These are phyloP conservation scores for Omphalotus olearius DNA, from an alignment of 1,284 basidiomycete species.

Conservation along the genomic window DNA sequence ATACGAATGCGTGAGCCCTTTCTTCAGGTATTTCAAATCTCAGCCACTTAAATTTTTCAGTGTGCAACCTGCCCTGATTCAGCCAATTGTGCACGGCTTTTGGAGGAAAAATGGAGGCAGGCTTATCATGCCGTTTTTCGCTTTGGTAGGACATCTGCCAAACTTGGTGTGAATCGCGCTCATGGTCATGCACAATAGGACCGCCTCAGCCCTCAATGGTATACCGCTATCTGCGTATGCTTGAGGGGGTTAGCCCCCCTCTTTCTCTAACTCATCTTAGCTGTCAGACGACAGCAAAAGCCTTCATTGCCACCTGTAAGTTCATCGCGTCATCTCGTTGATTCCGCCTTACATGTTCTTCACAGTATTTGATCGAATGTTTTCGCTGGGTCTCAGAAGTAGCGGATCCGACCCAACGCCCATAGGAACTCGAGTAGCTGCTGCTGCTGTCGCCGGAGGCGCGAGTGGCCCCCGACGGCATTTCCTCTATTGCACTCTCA, in stretches of 20 bases:
- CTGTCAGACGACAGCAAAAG: constrained; percentile 86
- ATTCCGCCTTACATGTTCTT: constrained; percentile 6
- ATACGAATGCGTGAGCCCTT: constrained; percentile 72
- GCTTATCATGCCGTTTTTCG: constrained; percentile 85
- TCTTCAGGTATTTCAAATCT: constrained; percentile 11
- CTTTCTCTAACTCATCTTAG: constrained; percentile 75
- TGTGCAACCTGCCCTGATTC: constrained; percentile 83
- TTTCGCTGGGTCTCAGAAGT: constrained; percentile 74
- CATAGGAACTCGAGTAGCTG: constrained; percentile 56
- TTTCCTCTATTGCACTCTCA: constrained; percentile 75
- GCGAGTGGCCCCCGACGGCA: constrained; percentile 69
- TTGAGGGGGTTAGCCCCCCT: constrained; percentile 81
- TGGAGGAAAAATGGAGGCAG: constrained; percentile 91
- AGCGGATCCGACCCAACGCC: constrained; percentile 62
- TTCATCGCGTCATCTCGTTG: constrained; percentile 14
- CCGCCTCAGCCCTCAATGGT: constrained; percentile 88
- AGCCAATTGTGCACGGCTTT: constrained; percentile 71
- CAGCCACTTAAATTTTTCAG: constrained; percentile 33
- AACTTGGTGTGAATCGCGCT: constrained; percentile 16
- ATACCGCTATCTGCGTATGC: constrained; percentile 78
- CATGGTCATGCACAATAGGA: constrained; percentile 32
- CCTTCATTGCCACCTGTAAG: constrained; percentile 79
- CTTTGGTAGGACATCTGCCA: constrained; percentile 53
- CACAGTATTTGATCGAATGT: constrained; percentile 89
- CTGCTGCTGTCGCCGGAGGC: constrained; percentile 54